Conservation (phyloP, 2,329 filamentous ascomycete species). For the Passalora sequoiae region DNA sequence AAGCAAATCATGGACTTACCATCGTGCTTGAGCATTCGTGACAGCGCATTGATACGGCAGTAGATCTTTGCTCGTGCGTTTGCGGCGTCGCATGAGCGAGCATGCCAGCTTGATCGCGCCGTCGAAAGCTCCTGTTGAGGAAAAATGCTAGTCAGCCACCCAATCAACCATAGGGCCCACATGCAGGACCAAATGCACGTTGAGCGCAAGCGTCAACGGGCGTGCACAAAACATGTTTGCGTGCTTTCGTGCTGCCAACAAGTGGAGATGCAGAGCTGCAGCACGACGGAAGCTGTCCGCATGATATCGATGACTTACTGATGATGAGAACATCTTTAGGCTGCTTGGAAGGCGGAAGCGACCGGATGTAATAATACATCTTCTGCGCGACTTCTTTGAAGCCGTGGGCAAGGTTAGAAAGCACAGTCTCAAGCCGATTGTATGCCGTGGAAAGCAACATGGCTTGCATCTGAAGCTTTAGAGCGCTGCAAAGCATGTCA, state of each 20-base stretch:
- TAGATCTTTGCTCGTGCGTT: constrained; percentile 33
- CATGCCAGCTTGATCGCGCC: constrained; percentile 62
- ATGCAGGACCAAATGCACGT: constrained; percentile 5
- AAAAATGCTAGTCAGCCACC: constrained; percentile 4
- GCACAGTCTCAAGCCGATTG: constrained; percentile 65
- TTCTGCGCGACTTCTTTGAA: constrained; percentile 77
- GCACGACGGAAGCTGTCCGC: neutral
- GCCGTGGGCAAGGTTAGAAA: constrained; percentile 68
- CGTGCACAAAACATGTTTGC: constrained; percentile 5
- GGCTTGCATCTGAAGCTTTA: constrained; percentile 78
- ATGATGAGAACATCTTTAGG: constrained; percentile 59
- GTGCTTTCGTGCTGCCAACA: constrained; percentile 3
- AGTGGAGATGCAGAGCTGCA: neutral
- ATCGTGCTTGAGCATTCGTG: constrained; percentile 55
- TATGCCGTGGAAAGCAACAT: constrained; percentile 79
- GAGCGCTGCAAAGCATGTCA: constrained; percentile 42
- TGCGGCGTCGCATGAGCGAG: constrained; percentile 56
- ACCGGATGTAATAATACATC: constrained; percentile 56
- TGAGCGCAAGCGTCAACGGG: constrained; percentile 9
- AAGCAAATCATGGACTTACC: constrained; percentile 55
- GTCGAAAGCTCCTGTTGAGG: constrained; percentile 54
- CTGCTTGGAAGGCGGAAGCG: constrained; percentile 53
- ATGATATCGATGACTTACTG: constrained; percentile 37
- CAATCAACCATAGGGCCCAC: constrained; percentile 1
- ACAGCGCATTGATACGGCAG: constrained; percentile 55